Base-by-base conservation (phyloP, 2,329 filamentous ascomycete genomes). In the Botrytis hyacinthi region DNA sequence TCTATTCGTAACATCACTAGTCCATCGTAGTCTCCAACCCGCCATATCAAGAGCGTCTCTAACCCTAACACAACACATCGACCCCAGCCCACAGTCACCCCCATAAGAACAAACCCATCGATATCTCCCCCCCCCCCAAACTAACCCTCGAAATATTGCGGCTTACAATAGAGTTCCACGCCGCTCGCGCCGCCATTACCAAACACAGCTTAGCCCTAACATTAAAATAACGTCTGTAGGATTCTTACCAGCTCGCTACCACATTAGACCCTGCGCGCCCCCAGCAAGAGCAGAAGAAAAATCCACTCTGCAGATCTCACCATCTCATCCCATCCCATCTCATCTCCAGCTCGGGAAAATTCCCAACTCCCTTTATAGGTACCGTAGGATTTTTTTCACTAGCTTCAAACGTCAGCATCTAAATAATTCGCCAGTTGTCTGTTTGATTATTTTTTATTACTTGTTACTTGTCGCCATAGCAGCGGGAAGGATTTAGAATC, bases 181-280 rank as follows among this genome's bases (percentile, higher is more conserved):
- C 5, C 37, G 54, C 32, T 35, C 40, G 35, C 32, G 37, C 68
- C 10, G 59, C n/a, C 51, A 18, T 18, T 42, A 16, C 20, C 29
- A 20, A 70, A 44, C 29, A 26, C 42, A 63, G 57, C 42, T 48
- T 51, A 20, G 54, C 44, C 68, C 9, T 18, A 71, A 65, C 69
- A 72, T 66, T 57, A 72, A 72, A 72, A 66, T 72, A 72, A 72
- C 60, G 70, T 66, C 70, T 54, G 70, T 29, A 61, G 68, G 66
- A 68, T 68, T 68, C 66, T 5, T 16, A 42, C 35, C 48, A 48
- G 29, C 22, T 46, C 40, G 18, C 54, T 35, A 40, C 22, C 14
- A 22, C 16, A 14, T 35, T 16, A 18, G 8, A 29, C n/a, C 59
- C 40, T 29, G 37, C 60, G 10, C 42, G 26, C 22, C 26, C 48